Evolutionary conservation across 1,284 basidiomycete species (phyloP).

Genomic region (Leccinum solheimii): DNA sequence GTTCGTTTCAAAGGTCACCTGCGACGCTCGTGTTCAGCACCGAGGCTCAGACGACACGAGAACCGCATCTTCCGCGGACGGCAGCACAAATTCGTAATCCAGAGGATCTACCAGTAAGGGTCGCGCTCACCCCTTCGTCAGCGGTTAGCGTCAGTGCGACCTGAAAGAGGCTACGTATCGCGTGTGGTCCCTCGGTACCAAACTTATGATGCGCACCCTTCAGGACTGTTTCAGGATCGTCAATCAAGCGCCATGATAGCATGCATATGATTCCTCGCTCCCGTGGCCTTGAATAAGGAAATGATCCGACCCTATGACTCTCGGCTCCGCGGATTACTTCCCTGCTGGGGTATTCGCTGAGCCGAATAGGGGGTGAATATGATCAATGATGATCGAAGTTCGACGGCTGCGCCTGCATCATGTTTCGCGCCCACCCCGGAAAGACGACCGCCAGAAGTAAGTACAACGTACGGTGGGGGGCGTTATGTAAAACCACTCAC

Average conservation of each 20-base stretch:
- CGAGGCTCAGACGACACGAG: slow-evolving; percentile 14
- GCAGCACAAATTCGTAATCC: slow-evolving; percentile 14
- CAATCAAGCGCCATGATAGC: not conserved
- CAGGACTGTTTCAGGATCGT: not conserved
- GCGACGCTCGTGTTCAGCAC: not conserved
- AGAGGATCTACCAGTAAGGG: slow-evolving; percentile 2
- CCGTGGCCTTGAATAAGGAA: not conserved
- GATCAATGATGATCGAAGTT: not conserved
- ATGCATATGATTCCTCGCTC: not conserved
- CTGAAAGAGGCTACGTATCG: not conserved
- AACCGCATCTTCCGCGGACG: slow-evolving; percentile 22
- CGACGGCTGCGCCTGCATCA: not conserved
- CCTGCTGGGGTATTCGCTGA: not conserved
- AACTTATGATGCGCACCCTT: not conserved
- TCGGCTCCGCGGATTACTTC: not conserved
- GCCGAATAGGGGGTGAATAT: not conserved
- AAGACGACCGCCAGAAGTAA: not conserved
- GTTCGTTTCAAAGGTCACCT: slow-evolving; percentile 19
- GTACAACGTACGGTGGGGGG: not conserved
- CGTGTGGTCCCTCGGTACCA: not conserved
- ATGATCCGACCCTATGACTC: not conserved
- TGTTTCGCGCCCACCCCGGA: not conserved
- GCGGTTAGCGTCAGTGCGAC: not conserved
- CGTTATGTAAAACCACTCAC: not conserved
- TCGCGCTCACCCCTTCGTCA: not conserved